A percentile compares a stretch with the other conserved stretches of the same genome.
Conservation (phyloP, 2,329 filamentous ascomycete genomes). For the Sordariomycetes sp. region DNA sequence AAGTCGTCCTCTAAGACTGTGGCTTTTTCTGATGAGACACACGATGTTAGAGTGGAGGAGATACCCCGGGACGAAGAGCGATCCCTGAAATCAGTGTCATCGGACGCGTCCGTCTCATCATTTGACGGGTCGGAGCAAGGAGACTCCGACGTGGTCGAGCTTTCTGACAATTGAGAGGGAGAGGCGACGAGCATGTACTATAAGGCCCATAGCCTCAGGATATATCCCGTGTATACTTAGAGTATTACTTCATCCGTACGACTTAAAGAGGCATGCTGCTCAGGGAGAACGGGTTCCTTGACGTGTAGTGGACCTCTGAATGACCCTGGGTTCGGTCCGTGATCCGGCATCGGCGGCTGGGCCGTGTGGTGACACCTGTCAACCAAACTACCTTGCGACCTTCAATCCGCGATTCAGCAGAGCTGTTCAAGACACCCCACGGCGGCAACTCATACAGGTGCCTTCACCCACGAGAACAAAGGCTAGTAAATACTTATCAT, state of each 20-base stretch:
- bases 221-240: neutral
- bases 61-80: neutral
- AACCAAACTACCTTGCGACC: neutral
- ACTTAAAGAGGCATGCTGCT: neutral
- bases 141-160: neutral
- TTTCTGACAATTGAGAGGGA: neutral
- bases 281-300: neutral
- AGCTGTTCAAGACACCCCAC: neutral
- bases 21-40: slow-evolving; percentile 44
- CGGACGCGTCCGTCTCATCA: no score
- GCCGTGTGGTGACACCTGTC: neutral
- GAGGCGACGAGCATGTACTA: neutral
- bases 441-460: neutral
- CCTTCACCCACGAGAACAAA: neutral
- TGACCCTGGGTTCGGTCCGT: no score
- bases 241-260: neutral
- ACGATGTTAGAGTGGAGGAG: neutral
- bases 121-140: neutral
- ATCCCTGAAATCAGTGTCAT: neutral
- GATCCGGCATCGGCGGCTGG: neutral
- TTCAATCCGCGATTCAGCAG: neutral
- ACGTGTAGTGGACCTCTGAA: neutral
- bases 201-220: neutral
- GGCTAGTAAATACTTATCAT: neutral
- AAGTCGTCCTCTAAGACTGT: slow-evolving; percentile 39